Conservation (phyloP, 1,284 basidiomycete genomes). For the Rhodotorula sp. region DNA sequence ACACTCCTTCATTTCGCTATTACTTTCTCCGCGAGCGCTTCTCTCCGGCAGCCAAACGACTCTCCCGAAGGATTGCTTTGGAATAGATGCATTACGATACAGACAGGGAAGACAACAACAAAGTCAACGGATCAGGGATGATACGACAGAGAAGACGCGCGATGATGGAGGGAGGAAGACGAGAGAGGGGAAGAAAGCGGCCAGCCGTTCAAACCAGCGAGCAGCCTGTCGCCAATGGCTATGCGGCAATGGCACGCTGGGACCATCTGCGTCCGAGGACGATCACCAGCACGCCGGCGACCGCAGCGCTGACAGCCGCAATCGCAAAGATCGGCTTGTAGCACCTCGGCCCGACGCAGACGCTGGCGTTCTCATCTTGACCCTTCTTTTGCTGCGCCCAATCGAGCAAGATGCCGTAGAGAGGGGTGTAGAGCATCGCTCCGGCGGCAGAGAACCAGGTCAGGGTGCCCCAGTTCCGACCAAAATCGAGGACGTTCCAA, state of each 20-base stretch:
- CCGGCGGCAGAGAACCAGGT: conserved; percentile 43
- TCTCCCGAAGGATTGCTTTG: too few species aligned
- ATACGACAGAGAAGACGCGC: too few species aligned
- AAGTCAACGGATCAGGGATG: too few species aligned
- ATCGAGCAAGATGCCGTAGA: conserved; percentile 40
- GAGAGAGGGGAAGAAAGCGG: background rate
- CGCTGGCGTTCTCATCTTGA: background rate
- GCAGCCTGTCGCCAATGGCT: background rate
- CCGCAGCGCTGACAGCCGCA: conserved; percentile 9
- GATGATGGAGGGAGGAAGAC: background rate
- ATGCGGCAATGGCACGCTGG: background rate
- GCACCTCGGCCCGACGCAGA: conserved; percentile 19
- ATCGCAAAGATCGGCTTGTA: conserved; percentile 26
- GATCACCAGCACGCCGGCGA: conserved; percentile 7
- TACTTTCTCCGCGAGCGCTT: too few species aligned
- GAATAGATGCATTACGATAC: too few species aligned
- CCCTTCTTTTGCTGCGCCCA: conserved; percentile 1
- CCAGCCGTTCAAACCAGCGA: too few species aligned
- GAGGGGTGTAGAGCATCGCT: conserved; percentile 38
- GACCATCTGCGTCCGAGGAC: conserved; percentile 20
- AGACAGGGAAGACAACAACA: background rate
- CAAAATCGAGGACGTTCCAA: conserved; percentile 40
- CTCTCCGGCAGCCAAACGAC: too few species aligned
- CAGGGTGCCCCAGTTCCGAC: conserved; percentile 43
- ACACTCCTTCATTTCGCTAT: background rate